phyloP scores from a whole-genome alignment of 169 alveolate genomes.

The Eimeria maxima region DNA sequence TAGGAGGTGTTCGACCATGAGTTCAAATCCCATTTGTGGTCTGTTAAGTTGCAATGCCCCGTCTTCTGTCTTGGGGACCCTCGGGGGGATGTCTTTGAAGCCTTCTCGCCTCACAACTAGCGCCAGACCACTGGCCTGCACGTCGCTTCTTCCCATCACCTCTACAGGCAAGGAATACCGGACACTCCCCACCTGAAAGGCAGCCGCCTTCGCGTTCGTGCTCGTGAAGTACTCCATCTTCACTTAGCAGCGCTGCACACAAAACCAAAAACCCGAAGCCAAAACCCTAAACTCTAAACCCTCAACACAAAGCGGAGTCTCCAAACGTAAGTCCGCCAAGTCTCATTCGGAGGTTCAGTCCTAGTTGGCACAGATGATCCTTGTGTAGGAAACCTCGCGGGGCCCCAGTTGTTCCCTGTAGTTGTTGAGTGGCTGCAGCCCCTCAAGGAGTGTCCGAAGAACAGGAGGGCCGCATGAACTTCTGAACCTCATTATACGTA shows the following conservation, averaged over 20 bases:
- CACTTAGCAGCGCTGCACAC: neutral
- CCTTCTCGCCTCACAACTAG: slow-evolving; percentile 70
- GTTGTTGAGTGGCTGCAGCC: no score
- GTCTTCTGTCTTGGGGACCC: slow-evolving; percentile 31
- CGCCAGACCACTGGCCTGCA: slow-evolving; percentile 72
- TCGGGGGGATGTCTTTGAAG: slow-evolving; percentile 79
- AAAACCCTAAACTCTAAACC: slow-evolving; percentile 22
- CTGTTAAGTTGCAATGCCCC: slow-evolving; percentile 60
- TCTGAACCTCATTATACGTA: neutral
- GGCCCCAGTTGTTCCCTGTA: neutral
- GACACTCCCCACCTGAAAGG: slow-evolving; percentile 8
- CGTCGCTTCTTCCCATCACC: slow-evolving; percentile 67
- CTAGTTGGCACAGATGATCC: neutral
- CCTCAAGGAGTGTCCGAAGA: neutral
- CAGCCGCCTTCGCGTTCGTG: slow-evolving; percentile 34
- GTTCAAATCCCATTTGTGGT: slow-evolving; percentile 64
- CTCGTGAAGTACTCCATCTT: slow-evolving; percentile 53
- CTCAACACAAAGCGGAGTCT: neutral
- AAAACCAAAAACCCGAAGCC: neutral
- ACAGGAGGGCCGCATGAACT: neutral
- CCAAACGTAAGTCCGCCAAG: neutral
- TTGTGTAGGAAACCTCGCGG: neutral
- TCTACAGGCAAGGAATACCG: slow-evolving; percentile 61
- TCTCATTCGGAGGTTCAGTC: neutral
- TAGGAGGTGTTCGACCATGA: slow-evolving; percentile 74